Conservation (phyloP, 495 filamentous ascomycete genomes). For the Hyaloscypha bicolor region DNA sequence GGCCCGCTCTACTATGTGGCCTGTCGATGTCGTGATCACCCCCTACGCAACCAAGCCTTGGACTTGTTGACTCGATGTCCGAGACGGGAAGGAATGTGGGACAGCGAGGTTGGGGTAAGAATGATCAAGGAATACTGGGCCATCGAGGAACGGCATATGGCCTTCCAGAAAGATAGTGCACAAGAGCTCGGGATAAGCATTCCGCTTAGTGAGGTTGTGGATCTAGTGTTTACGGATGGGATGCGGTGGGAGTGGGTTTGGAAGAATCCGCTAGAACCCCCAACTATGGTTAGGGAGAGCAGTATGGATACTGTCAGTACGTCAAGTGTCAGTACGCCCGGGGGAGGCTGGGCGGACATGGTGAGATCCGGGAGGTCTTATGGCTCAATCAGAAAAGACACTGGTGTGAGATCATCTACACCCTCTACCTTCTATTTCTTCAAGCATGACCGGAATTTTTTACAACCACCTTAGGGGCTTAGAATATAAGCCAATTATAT, state of each 20-base stretch:
- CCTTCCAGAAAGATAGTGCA: neutral
- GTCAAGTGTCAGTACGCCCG: neutral
- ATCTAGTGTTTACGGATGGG: constrained; percentile 26
- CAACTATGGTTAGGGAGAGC: neutral
- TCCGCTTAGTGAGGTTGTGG: constrained; percentile 1
- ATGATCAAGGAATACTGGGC: constrained; percentile 25
- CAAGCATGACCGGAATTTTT: neutral
- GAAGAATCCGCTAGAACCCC: constrained; percentile 9
- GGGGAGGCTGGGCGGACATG: neutral
- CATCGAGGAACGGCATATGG: constrained; percentile 18
- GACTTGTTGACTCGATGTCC: constrained; percentile 37
- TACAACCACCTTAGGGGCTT: neutral
- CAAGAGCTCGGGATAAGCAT: neutral
- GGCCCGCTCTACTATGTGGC: constrained; percentile 42
- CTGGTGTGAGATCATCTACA: neutral
- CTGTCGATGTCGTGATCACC: constrained; percentile 42
- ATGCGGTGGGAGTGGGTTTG: constrained; percentile 29
- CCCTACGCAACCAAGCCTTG: constrained; percentile 43
- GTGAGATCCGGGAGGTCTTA: neutral
- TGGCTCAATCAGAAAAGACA: neutral
- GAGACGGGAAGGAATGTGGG: constrained; percentile 53
- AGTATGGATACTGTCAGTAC: neutral
- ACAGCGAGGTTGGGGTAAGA: constrained; percentile 23
- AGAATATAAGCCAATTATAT: neutral
- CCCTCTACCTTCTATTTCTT: neutral